Evolutionary conservation across 23 red algal genomes (phyloP).

Genomic region (Cyanidioschyzon merolae): DNA sequence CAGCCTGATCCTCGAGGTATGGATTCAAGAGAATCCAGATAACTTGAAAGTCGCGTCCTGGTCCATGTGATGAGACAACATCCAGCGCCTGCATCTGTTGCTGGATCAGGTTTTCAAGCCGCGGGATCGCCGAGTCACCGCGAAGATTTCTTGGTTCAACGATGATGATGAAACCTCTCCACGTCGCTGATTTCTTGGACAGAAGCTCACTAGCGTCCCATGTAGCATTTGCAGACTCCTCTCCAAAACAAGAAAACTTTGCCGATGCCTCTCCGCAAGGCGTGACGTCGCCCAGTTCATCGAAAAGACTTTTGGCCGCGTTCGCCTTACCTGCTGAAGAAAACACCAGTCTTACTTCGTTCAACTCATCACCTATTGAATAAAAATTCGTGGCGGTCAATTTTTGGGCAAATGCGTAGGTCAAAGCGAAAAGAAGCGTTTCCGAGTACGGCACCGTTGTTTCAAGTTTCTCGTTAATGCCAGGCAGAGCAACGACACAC

Average conservation of each 20-base stretch:
- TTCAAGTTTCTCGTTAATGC: background rate
- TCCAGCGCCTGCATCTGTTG: background rate
- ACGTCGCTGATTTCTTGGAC: background rate
- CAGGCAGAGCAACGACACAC: background rate
- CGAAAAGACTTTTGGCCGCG: background rate
- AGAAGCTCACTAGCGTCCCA: background rate
- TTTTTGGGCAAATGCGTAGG: background rate
- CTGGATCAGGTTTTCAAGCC: background rate
- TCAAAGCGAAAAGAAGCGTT: background rate
- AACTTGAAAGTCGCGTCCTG: background rate
- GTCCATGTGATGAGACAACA: background rate
- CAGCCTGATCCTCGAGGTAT: background rate
- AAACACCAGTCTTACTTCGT: background rate
- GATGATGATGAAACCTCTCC: background rate
- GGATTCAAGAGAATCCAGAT: constrained; percentile 7
- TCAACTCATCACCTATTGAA: background rate
- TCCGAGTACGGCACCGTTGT: background rate
- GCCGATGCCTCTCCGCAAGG: background rate
- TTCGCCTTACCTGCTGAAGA: background rate
- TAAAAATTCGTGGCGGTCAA: background rate
- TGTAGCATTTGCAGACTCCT: background rate
- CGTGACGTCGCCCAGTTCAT: background rate
- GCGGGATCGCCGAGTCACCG: background rate
- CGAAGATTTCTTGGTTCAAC: background rate
- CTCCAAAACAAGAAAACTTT: background rate